Evolutionary conservation across 139 green algal species (phyloP).

Genomic region (Chlamydomonas urium): DNA sequence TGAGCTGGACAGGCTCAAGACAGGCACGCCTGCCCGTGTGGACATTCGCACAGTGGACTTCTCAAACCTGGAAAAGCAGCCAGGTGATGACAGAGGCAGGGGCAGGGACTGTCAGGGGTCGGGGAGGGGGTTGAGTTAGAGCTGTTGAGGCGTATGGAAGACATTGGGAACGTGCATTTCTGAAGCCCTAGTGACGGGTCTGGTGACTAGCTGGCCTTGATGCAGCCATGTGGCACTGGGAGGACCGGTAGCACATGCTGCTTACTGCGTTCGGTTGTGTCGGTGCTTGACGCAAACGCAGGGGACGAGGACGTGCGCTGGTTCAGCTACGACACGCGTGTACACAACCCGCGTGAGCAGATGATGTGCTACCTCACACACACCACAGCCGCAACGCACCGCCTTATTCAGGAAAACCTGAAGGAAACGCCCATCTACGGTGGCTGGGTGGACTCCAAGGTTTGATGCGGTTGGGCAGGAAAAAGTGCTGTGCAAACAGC

Average conservation of each 20-base stretch:
- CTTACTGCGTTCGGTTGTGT: no score
- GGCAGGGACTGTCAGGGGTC: no score
- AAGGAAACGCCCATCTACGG: slow-evolving; percentile 95
- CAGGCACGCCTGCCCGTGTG: slow-evolving; percentile 90
- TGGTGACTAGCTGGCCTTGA: no score
- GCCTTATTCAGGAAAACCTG: slow-evolving; percentile 77
- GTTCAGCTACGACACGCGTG: slow-evolving; percentile 88
- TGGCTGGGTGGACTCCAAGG: slow-evolving; percentile 64
- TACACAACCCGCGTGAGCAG: slow-evolving; percentile 59
- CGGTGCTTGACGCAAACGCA: no score
- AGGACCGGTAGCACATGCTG: no score
- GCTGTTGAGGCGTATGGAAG: no score
- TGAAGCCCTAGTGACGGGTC: no score
- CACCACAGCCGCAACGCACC: slow-evolving; percentile 88
- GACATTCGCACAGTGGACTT: slow-evolving; percentile 86
- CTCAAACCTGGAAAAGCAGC: slow-evolving; percentile 68
- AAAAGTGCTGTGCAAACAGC: neutral
- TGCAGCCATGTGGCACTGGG: no score
- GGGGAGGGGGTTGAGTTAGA: no score
- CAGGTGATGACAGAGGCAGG: slow-evolving; percentile 58
- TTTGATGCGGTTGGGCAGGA: no score
- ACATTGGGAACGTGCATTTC: no score
- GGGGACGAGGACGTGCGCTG: slow-evolving; percentile 73
- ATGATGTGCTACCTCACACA: slow-evolving; percentile 84
- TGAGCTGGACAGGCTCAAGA: slow-evolving; percentile 62